Evolutionary conservation across 495 filamentous ascomycete genomes (phyloP), one percentile per base, ranked within the genome.

Genomic region (Acidiella bohemica): DNA sequence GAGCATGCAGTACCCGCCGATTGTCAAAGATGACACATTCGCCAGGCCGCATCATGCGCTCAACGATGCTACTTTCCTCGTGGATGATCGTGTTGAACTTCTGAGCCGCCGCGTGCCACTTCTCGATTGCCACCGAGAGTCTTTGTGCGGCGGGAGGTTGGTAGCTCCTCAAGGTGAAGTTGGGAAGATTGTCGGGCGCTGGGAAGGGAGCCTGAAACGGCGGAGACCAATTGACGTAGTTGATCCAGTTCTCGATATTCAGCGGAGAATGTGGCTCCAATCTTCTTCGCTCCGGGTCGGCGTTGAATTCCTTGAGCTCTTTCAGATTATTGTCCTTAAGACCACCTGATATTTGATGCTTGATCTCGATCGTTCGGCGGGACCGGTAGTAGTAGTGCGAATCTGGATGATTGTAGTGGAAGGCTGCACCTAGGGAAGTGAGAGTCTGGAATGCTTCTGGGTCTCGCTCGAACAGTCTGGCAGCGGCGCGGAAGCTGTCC

Each of bases 1-100:
- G 66, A 0, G 81, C 87, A 62, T 96, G 88, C 25, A 87, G 54
- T 4, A 88, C 63, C 6, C 84, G 67, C 17, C 73, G 59, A 53
- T 96, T 96, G 49, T 85, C 74, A 57, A 96, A 94, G 12, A 96
- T 70, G 20, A 81, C 84, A 48, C 81, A 88, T 42, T 88, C 75
- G 6, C 88, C 87, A 6, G 78, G 75, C 29, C 76, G 56, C 45
- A 96, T 56, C 55, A 76, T 80, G 30, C 80, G 60, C 62, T 92
- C 68, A 52, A 77, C 80, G 28, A 77, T 54, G 24, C 67, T 70
- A 0, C 59, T 44, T 4, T 65, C 44, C 0, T 59, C 34, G 23
- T 79, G 68, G 11, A 81, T 41, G 0, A 61, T 28, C 0, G 41
- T 25, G 22, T 64, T 54, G 58, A 85, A 67, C n/a, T 35, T 41